Conservation (phyloP, 129 eudicot species). For the Pseudognaphalium luteoalbum region DNA sequence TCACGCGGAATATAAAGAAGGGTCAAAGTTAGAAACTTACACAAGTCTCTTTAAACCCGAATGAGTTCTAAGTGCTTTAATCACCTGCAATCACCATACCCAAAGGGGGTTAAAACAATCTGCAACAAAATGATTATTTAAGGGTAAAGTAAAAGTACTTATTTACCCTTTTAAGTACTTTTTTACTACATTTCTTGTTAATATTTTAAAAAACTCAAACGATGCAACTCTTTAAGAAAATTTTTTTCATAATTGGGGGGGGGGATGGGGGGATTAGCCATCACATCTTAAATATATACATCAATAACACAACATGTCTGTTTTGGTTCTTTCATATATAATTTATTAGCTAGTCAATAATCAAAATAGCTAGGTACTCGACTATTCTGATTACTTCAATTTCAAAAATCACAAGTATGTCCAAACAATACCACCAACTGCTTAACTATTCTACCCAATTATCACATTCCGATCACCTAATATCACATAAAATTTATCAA, state of each 20-base stretch:
- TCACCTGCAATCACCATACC: conserved; percentile 56
- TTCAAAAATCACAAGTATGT: not conserved
- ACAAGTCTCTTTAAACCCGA: conserved; percentile 81
- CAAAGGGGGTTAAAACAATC: not conserved
- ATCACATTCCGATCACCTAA: too few relatives aligned
- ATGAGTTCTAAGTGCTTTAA: conserved; percentile 88
- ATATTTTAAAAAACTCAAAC: too few relatives aligned
- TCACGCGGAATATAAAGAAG: not conserved
- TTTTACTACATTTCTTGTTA: not conserved
- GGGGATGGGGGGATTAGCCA: not conserved
- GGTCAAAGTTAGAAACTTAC: conserved; percentile 44
- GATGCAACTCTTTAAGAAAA: not conserved
- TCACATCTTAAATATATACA: not conserved
- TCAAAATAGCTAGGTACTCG: not conserved
- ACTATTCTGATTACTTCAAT: not conserved
- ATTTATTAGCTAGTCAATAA: not conserved
- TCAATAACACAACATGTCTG: not conserved
- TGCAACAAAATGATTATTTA: not conserved
- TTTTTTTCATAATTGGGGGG: not conserved
- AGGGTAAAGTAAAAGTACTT: not conserved
- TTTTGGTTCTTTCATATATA: not conserved
- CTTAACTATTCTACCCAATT: too few relatives aligned
- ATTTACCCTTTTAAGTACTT: not conserved
- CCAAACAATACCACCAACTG: not conserved
- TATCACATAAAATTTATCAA: too few relatives aligned